A percentile compares a stretch with the other conserved stretches of the same genome.
Conservation (phyloP, 306 rosid species). For the Datisca glomerata region DNA sequence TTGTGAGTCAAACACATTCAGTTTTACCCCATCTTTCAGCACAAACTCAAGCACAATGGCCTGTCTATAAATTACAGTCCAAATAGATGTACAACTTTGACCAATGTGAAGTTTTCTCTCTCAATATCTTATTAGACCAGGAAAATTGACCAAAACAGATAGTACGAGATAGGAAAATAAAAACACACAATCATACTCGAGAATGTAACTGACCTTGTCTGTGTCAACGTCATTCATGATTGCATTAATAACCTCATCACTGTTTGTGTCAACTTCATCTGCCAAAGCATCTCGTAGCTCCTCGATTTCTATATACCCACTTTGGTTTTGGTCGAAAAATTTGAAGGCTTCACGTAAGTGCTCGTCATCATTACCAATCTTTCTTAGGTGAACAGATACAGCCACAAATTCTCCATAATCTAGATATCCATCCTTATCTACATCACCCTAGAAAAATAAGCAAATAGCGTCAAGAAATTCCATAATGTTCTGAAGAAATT, state of each 20-base stretch:
- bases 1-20: too few relatives aligned
- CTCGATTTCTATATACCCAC: constrained; percentile 66
- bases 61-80: too few relatives aligned
- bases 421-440: constrained; percentile 64
- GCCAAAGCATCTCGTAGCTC: constrained; percentile 55
- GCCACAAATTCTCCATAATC: constrained; percentile 85
- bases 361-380: constrained; percentile 75
- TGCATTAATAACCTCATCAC: constrained; percentile 65
- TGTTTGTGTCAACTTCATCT: constrained; percentile 45
- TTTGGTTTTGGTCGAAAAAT: constrained; percentile 57
- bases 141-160: too few relatives aligned
- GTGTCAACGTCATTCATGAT: constrained; percentile 90
- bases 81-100: too few relatives aligned
- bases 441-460: constrained; percentile 48
- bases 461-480: neutral
- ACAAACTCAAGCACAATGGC: too few relatives aligned
- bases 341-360: constrained; percentile 82
- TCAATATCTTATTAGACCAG: too few relatives aligned
- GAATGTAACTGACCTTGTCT: constrained; percentile 75
- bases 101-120: too few relatives aligned
- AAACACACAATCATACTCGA: too few relatives aligned
- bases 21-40: too few relatives aligned
- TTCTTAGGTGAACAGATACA: constrained; percentile 59
- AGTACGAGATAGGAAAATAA: too few relatives aligned
- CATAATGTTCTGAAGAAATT: neutral